Base-by-base conservation (phyloP, 768 basidiomycete species). In the Lanmaoa rubissima region DNA sequence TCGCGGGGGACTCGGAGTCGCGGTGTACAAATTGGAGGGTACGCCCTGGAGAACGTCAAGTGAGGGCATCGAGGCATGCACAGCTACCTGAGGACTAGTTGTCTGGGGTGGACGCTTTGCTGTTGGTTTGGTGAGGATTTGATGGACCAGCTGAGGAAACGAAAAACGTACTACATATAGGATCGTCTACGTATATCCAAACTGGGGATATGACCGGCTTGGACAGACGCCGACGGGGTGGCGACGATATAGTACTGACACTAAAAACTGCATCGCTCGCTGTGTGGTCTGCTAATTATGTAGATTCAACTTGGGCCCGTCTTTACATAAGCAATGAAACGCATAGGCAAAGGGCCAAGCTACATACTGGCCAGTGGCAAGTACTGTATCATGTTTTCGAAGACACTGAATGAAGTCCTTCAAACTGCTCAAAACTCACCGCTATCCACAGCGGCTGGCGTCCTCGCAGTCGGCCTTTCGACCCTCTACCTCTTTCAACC, bases 111-210 rank as follows among this genome's bases (percentile, higher is more conserved):
- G 26, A 41, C 0, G 31, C 5, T 24, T 24, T 24, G 32, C 64
- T 66, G 19, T 24, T 32, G 21, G 26, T 10, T 17, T 26, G 24
- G 32, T 61, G 14, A 57, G 57, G 24, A 26, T 1, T 10, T 16
- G 13, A 36, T 11, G 35, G 2, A 21, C 21, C 12, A 19, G 3
- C 26, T 7, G 16, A 21, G 5, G 26, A 48, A 40, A 41, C 9
- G 35, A 44, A 13, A 14, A n/a, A n/a, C 48, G 14, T 49, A 61
- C 64, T 16, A 47, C 60, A 59, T 17, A 61, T 58, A 21, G 59
- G 59, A 38, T 74, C 66, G n/a, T 75, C 68, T 26, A 47, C 63
- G 74, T 74, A 76, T 24, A 24, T 58, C 75, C 75, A 54, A 38
- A 39, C 48, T 17, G 46, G 32, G 51, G 32, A 39, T 26, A 14